Conservation (phyloP, 371 early-diverging fungal genomes). For the Funneliformis caledonium region DNA sequence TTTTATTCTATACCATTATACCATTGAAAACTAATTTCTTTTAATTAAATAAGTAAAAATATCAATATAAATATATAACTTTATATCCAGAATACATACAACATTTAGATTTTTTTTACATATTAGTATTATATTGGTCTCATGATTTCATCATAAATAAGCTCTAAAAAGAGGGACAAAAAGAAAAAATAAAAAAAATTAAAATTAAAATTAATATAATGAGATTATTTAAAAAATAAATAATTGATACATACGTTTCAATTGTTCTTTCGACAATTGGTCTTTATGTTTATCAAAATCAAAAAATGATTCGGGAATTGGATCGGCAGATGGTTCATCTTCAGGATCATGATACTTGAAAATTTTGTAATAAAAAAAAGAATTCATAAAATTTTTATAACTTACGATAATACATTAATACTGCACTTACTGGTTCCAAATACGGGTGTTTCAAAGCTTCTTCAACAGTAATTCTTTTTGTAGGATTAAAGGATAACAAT, state of each 20-base stretch:
- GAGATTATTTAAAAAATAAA: not conserved
- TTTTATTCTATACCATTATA: too few species aligned
- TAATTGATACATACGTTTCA: constrained; percentile 64
- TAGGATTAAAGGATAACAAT: constrained; percentile 93
- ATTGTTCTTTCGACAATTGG: constrained; percentile 79
- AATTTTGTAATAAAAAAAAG: not conserved
- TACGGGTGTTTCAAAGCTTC: constrained; percentile 93
- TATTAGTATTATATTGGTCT: constrained; percentile 32
- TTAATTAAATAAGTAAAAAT: too few species aligned
- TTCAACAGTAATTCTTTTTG: constrained; percentile 90
- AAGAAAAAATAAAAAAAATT: not conserved
- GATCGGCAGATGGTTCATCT: constrained; percentile 80
- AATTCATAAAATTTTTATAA: not conserved
- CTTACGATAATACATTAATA: not conserved
- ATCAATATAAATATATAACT: not conserved
- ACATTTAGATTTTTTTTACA: not conserved
- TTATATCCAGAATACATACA: not conserved
- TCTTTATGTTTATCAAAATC: constrained; percentile 91
- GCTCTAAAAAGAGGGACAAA: not conserved
- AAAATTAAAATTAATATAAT: not conserved
- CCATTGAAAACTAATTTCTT: not conserved
- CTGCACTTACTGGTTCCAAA: constrained; percentile 64
- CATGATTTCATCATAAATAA: constrained; percentile 44
- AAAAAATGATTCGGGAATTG: constrained; percentile 82
- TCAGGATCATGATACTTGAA: constrained; percentile 80